Evolutionary conservation across 75 land plant genomes (phyloP), one percentile per base, ranked within the genome.

Genomic region (Picea glauca): DNA sequence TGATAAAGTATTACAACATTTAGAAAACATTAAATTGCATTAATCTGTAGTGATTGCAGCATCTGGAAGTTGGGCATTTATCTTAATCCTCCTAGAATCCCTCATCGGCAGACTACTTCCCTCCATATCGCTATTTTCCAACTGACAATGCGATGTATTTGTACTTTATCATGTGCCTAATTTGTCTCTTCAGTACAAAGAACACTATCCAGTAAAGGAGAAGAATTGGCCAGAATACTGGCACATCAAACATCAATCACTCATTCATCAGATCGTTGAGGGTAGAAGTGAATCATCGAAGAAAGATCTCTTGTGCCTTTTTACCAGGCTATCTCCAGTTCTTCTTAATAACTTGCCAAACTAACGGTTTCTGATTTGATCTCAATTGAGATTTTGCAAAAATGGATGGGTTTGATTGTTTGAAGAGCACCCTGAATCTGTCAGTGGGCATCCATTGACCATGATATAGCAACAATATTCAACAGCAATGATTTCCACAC

Each of bases 171-270:
- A 90, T 90, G 82, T 90, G 90, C 54, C 33, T 64, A 33, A 87
- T 87, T 65, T 90, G 89, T 58, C 81, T 80, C 83, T 83, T 85
- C 89, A 87, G 63, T 13, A 62, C 58, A 70, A 87, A 87, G 11
- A 85, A 73, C 60, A 90, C 68, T 18, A 87, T 13, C 91, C 87
- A 90, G 81, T 90, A 87, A 75, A 90, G 74, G 33, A 90, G 76
- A 6, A 90, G 83, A 62, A 90, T 90, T 31, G 91, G 89, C 89
- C 91, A 90, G 35, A 87, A 86, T 0, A 87, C 91, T 20, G 84
- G 80, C 74, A 84, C 80, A 38, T 84, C 84, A 77, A 84, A 84
- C 33, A 84, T 78, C 31, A 74, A 62, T 26, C 26, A 26, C 26
- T 26, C 26, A 26, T 26, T 35, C 38, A 1, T 35, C 38, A 35